Percentiles rank a stretch among this genome's conserved stretches.
phyloP scores from a whole-genome alignment of 2,329 filamentous ascomycete species.

The Pyrenochaeta sp. region DNA sequence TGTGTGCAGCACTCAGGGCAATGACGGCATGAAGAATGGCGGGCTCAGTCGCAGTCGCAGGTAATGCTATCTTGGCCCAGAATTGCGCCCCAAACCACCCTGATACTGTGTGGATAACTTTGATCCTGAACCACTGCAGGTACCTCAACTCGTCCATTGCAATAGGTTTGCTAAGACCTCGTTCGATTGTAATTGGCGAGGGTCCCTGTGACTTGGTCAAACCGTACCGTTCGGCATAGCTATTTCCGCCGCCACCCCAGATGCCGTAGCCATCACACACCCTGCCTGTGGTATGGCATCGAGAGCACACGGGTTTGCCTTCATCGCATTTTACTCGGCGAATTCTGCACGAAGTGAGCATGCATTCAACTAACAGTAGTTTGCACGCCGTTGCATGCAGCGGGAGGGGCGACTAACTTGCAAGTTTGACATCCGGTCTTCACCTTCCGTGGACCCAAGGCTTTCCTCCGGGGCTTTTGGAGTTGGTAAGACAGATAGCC shows the following conservation, averaged over 20 bases:
- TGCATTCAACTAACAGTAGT: background rate
- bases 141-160: slow-evolving; percentile 6
- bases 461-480: background rate
- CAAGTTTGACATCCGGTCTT: slow-evolving; percentile 13
- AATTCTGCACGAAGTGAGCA: slow-evolving; percentile 17
- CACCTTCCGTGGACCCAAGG: slow-evolving; percentile 1
- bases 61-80: slow-evolving; percentile 52
- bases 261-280: slow-evolving; percentile 57
- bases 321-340: slow-evolving; percentile 51
- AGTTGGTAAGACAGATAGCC: background rate
- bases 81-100: slow-evolving; percentile 34
- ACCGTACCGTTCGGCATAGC: slow-evolving; percentile 14
- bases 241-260: slow-evolving; percentile 49
- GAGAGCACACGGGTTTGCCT: slow-evolving; percentile 46
- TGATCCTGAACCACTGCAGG: slow-evolving; percentile 8
- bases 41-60: slow-evolving; percentile 50
- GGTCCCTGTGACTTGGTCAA: background rate
- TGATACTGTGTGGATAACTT: slow-evolving; percentile 3
- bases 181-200: background rate
- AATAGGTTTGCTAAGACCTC: slow-evolving; percentile 1
- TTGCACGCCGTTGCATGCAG: background rate
- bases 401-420: slow-evolving; percentile 5
- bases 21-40: slow-evolving; percentile 55
- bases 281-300: slow-evolving; percentile 48
- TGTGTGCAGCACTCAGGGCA: slow-evolving; percentile 50